Evolutionary conservation across 768 basidiomycete species (phyloP), one percentile per base, ranked within the genome.

Genomic region (Rhizopogon sp.): DNA sequence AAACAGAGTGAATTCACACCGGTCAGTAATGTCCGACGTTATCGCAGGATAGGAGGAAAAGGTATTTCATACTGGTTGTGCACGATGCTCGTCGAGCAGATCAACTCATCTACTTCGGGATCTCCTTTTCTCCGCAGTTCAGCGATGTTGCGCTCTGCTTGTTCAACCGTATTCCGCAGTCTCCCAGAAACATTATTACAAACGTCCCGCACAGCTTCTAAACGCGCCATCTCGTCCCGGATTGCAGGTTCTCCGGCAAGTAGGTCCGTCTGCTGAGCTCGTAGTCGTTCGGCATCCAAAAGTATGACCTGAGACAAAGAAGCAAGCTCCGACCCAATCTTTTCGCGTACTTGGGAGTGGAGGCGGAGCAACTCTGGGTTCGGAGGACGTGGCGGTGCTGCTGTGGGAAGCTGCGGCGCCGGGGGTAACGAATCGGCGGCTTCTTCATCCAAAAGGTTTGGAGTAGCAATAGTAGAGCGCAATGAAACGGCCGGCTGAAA

Each of bases 21-120:
- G 49, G 60, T 68, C 39, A 71, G 67, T 40, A 28, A 17, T 39
- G 22, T n/a, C 45, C 42, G 46, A 8, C 35, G 13, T 17, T 49
- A 50, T 8, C 17, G 5, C 28, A 17, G 33, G 44, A 25, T 3
- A 41, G 14, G 25, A 44, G 53, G 46, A 6, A 6, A 9, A 13
- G 35, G 13, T 5, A 22, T 58, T 16, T 62, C 63, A 58, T 54
- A 97, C 97, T 99, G 97, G 72, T 96, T 96, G 67, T 97, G 87
- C 33, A 99, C 96, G 50, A 99, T 98, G 29, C 83, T 91, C 10
- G 92, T 96, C 29, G 92, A 88, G 69, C 97, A 99, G 1, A 98
- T 86, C 52, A 98, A 80, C 74, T 99, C 97, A 71, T 99, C 97
- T 9, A 98, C 93, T 60, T 90, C 89, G 11, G 92, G 91, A 69